A percentile compares a stretch with the other conserved stretches of the same genome.
These are phyloP conservation scores for Leucogyrophana mollusca DNA, from an alignment of 768 basidiomycete genomes.

Conservation along the genomic window DNA sequence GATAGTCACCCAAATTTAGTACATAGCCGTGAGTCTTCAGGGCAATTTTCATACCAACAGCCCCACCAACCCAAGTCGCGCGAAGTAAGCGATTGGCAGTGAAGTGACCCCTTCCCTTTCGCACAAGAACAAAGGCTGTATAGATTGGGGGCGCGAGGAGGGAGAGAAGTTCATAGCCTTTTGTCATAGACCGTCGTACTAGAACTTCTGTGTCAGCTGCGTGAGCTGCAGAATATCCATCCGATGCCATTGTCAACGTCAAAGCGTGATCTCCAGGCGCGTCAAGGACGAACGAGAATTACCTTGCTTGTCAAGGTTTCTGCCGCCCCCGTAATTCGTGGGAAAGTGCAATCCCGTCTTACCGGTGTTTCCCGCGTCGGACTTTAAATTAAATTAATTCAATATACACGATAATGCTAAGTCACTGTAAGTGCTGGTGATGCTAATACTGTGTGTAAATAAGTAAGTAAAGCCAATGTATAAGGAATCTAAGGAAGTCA, in stretches of 20 bases:
- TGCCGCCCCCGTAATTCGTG: no score
- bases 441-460: no score
- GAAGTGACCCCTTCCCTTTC: constrained; percentile 54
- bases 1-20: not conserved
- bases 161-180: constrained; percentile 69
- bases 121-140: constrained; percentile 47
- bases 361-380: no score
- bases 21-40: not conserved
- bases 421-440: no score
- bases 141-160: constrained; percentile 64
- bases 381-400: no score
- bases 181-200: constrained; percentile 60
- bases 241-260: constrained; percentile 14
- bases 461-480: no score
- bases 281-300: no score
- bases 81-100: constrained; percentile 63
- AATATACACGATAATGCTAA: no score
- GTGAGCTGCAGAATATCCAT: constrained; percentile 28
- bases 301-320: no score
- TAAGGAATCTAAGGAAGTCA: no score
- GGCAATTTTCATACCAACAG: constrained; percentile 42
- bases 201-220: constrained; percentile 64
- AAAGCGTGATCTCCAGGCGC: no score
- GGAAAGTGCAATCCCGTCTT: no score
- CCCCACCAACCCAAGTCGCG: constrained; percentile 72